A percentile compares a stretch with the other conserved stretches of the same genome.
Evolutionary conservation across 2,329 filamentous ascomycete genomes (phyloP).

Genomic region (Fusarium ramigenum): DNA sequence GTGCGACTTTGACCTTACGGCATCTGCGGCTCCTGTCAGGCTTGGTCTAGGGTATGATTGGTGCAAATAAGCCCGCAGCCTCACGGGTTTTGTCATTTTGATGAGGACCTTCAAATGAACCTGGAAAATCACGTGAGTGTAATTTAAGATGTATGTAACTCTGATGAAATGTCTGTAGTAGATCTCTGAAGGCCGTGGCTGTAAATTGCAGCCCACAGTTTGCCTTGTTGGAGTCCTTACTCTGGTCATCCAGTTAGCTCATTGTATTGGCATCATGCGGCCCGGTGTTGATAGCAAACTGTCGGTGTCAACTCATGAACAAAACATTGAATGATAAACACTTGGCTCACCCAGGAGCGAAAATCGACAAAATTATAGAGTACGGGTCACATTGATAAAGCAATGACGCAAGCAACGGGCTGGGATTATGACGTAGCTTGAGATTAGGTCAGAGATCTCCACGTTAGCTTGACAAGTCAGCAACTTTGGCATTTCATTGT

Average conservation of each 20-base stretch:
- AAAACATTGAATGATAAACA: not conserved
- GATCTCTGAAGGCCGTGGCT: not conserved
- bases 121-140: constrained; percentile 19
- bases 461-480: constrained; percentile 9
- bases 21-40: constrained; percentile 32
- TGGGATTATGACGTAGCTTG: constrained; percentile 19
- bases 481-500: not conserved
- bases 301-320: not conserved
- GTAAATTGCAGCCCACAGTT: not conserved
- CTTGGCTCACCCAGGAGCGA: not conserved
- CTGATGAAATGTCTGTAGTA: not conserved
- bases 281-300: not conserved
- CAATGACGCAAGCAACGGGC: constrained; percentile 22
- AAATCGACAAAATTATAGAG: not conserved
- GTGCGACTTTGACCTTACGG: constrained; percentile 24
- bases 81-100: not conserved
- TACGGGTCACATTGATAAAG: constrained; percentile 3
- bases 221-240: not conserved
- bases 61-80: constrained; percentile 14
- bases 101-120: not conserved
- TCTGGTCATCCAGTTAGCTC: not conserved
- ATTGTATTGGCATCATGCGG: not conserved
- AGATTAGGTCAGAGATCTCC: not conserved
- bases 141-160: not conserved
- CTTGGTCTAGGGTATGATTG: constrained; percentile 30